Evolutionary conservation across 1,284 basidiomycete species (phyloP), one percentile per base, ranked within the genome.

Genomic region (Leucoagaricus sp.): DNA sequence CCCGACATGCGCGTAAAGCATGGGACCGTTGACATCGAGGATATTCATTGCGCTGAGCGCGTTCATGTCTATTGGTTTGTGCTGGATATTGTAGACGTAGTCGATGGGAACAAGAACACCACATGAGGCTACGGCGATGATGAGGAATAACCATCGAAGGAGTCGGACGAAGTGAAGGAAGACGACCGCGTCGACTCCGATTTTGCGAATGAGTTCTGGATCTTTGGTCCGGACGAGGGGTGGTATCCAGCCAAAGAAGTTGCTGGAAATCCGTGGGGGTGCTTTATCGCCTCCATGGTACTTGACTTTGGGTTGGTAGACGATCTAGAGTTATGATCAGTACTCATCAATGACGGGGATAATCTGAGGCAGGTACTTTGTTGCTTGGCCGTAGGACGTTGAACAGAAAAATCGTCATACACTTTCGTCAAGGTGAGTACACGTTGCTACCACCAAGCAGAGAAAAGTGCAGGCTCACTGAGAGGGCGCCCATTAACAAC

Each of bases 171-270:
- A 98, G 23, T 95, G 89, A 17, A 99, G 84, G 72, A 93, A 99
- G n/a, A 91, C 84, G 51, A 94, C 89, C 0, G 95, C 96, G 70
- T 99, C 96, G 21, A 98, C 84, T 15, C 93, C 96, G 65, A 98
- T 83, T 69, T 96, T 94, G 62, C 91, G 85, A 33, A 98, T 78
- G 42, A 98, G 84, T 63, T 94, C 89, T 28, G 89, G 85, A 72
- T 99, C 96, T 64, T 90, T 89, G 25, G 90, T 88, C 59, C 86
- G 83, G 44, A 94, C 66, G 17, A 98, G 82, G 1, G 96, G 96
- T 23, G 87, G 86, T 1, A 98, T 75, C 96, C 96, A 96, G 55
- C 91, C 91, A 48, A 93, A 84, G 55, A 94, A 74, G 3, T 89
- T 87, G 69, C 91, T 87, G 55, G 88, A 88, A 67, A 95, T 89